Conservation (phyloP, 768 basidiomycete genomes). For the Tephrocybe sp. region DNA sequence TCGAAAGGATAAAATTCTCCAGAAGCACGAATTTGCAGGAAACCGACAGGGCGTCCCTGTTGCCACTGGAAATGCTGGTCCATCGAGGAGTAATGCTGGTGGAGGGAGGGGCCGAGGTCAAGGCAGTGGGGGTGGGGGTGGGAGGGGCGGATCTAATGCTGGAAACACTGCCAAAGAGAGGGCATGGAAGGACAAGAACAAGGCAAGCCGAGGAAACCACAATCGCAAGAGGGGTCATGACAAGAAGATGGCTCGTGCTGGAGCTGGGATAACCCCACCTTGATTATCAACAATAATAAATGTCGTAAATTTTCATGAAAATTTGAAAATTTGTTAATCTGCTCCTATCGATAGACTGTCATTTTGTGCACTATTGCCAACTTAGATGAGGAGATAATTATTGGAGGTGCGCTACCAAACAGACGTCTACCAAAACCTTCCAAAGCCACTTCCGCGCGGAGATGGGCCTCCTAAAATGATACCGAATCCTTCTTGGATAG, state of each 20-base stretch:
- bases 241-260: conserved; percentile 78
- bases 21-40: conserved; percentile 75
- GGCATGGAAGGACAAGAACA: conserved; percentile 76
- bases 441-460: conserved; percentile 52
- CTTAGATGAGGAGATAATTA: no score
- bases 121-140: conserved; percentile 32
- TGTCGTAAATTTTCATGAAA: no score
- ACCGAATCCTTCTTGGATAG: conserved; percentile 71
- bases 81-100: neutral
- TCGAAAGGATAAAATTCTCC: conserved; percentile 68
- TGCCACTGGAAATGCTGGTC: neutral
- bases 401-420: no score
- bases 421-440: conserved; percentile 52
- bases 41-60: conserved; percentile 36
- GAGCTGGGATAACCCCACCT: conserved; percentile 28
- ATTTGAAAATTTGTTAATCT: no score
- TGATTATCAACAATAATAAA: no score
- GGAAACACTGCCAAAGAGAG: conserved; percentile 48
- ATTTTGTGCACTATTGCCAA: no score
- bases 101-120: conserved; percentile 36
- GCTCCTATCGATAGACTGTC: no score
- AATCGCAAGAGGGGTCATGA: conserved; percentile 83
- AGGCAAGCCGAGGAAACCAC: conserved; percentile 69
- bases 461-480: conserved; percentile 50
- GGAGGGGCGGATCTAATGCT: conserved; percentile 32